Base-by-base conservation (phyloP, 2,329 filamentous ascomycete species). In the Diplodia corticola region DNA sequence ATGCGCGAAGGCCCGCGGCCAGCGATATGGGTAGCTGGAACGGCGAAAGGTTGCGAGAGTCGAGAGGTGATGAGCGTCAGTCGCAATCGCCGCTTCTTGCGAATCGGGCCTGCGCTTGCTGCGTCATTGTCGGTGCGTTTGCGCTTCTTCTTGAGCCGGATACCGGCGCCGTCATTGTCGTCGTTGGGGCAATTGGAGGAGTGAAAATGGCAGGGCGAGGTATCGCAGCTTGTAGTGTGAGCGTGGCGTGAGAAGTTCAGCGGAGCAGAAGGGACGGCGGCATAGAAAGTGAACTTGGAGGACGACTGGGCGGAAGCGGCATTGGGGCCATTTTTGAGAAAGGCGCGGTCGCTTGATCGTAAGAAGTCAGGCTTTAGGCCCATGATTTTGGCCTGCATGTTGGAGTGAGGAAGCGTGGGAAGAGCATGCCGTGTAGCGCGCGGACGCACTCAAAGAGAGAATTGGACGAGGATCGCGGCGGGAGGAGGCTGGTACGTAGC, bases 1-100 rank as follows among this genome's bases (percentile, higher is more conserved):
- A 57, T 65, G 44, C 44, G 40, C 9, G 63, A 80, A 13, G 80
- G 81, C 65, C 86, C 87, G 28, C 88, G 84, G 74, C 88, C 86
- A 63, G 89, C 81, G 66, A 91, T 90, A 71, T 91, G 88, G 50
- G 88, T 88, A 3, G 89, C 87, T 0, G 89, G 89, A 30, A 85
- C 81, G 0, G 89, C 91, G 75, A 87, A 92, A 1, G 89, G 89
- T 55, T 83, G 84, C 10, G 89, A 91, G 0, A 92, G 85, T 7
- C 88, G 84, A 22, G 88, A 91, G 1, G 90, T 92, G 72, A 91
- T 86, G 50, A 91, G 82, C 54, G 77, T 74, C 2, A 86, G 79
- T 0, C 88, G 83, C 4, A 91, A 78, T 3, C 89, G 83, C 26
- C 89, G 85, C 76, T 91, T 92, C 81, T 92, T 92, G 35, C 28